phyloP scores from a whole-genome alignment of 2,329 filamentous ascomycete genomes.

The Emericellopsis cladophorae region DNA sequence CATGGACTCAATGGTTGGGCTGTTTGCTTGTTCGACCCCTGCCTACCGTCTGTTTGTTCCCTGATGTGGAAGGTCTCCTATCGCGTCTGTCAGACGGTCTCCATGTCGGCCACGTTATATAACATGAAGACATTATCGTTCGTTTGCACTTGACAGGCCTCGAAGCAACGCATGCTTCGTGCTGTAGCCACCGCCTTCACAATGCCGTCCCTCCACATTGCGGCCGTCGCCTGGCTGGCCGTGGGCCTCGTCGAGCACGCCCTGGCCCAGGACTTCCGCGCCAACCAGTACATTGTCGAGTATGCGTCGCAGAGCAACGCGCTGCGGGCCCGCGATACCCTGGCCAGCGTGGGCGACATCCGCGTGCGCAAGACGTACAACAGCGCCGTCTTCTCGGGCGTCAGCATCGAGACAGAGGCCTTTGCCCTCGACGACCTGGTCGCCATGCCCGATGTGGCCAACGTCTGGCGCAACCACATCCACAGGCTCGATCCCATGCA shows the following conservation, averaged over 20 bases:
- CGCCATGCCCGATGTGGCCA: conserved; percentile 7
- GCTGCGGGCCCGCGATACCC: not conserved
- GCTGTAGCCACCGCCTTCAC: not conserved
- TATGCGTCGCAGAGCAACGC: conserved; percentile 1
- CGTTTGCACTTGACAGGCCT: too few species aligned
- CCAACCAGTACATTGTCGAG: conserved; percentile 3
- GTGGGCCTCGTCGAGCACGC: conserved; percentile 1
- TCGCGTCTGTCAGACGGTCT: too few species aligned
- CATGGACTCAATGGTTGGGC: too few species aligned
- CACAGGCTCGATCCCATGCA: conserved; percentile 1
- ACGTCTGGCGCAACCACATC: conserved; percentile 8
- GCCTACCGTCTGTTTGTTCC: too few species aligned
- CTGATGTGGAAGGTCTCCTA: too few species aligned
- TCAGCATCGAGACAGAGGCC: conserved; percentile 8
- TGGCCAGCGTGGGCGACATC: conserved; percentile 1
- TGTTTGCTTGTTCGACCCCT: too few species aligned
- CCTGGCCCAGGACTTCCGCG: conserved; percentile 1
- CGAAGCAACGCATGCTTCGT: too few species aligned
- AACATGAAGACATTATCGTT: too few species aligned
- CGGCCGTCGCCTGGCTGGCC: conserved; percentile 1
- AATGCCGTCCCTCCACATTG: not conserved
- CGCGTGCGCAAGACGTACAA: conserved; percentile 5
- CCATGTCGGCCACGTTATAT: too few species aligned
- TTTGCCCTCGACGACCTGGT: conserved; percentile 8
- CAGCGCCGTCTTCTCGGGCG: conserved; percentile 10